A percentile compares a stretch with the other conserved stretches of the same genome.
Evolutionary conservation across 495 filamentous ascomycete genomes (phyloP).

Genomic region (Polyplosphaeria fusca): DNA sequence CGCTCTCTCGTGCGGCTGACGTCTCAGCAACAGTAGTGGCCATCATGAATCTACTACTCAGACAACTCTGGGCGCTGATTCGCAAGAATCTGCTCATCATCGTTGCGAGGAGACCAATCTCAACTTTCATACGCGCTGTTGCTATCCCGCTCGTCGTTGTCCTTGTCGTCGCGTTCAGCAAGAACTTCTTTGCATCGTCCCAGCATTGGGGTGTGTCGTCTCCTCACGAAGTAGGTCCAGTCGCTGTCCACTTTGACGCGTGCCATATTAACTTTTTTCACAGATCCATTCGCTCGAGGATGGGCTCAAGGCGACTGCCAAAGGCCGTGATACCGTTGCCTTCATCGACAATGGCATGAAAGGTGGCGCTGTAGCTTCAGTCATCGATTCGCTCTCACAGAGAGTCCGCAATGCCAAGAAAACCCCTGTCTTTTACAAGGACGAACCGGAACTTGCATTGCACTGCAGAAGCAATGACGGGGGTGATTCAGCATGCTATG

Average conservation of each 20-base stretch:
- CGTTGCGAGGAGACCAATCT: conserved; percentile 12
- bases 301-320: not conserved
- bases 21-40: no score
- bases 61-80: conserved; percentile 27
- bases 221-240: conserved; percentile 4
- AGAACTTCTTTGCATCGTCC: conserved; percentile 13
- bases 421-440: conserved; percentile 50
- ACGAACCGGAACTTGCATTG: conserved; percentile 50
- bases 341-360: conserved; percentile 67
- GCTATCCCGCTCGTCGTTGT: conserved; percentile 20
- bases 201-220: conserved; percentile 11
- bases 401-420: conserved; percentile 46
- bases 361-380: conserved; percentile 63
- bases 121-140: conserved; percentile 28
- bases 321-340: conserved; percentile 52
- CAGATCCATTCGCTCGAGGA: conserved; percentile 15
- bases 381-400: conserved; percentile 59
- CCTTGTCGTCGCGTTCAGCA: conserved; percentile 13
- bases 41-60: no score
- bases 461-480: conserved; percentile 61
- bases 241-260: no score
- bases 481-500: conserved; percentile 66
- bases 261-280: no score
- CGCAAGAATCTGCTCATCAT: conserved; percentile 31
- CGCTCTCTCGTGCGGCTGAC: no score